Conservation (phyloP, 2,329 filamentous ascomycete genomes). For the Neophaeococcomyces aloes region DNA sequence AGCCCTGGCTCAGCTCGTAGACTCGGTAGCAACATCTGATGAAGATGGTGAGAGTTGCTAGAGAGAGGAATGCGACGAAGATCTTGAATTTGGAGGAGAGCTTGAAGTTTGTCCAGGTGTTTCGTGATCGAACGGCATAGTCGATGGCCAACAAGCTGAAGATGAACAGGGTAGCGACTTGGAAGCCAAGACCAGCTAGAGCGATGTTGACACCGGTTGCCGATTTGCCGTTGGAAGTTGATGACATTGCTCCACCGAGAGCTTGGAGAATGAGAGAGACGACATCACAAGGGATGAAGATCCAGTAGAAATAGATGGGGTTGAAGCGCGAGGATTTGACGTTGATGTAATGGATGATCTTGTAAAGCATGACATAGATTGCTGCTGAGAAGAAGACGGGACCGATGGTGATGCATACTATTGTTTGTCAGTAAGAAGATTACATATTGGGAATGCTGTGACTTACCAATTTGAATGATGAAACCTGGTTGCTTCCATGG, state of each 20-base stretch:
- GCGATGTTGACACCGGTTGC: conserved; percentile 30
- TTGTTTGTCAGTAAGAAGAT: neutral
- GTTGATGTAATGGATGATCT: conserved; percentile 32
- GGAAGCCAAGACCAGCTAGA: conserved; percentile 32
- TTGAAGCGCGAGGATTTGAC: conserved; percentile 32
- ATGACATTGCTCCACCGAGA: conserved; percentile 31
- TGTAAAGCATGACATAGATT: conserved; percentile 54
- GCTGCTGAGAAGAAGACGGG: conserved; percentile 51
- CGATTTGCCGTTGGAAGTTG: conserved; percentile 16
- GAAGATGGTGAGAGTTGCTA: conserved; percentile 54
- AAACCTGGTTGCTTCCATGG: conserved; percentile 51
- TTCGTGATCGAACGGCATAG: conserved; percentile 20
- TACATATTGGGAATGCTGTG: neutral
- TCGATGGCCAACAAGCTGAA: conserved; percentile 26
- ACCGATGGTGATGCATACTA: conserved; percentile 48
- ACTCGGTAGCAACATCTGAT: conserved; percentile 56
- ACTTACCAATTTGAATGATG: conserved; percentile 53
- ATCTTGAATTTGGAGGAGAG: conserved; percentile 37
- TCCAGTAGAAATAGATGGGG: conserved; percentile 27
- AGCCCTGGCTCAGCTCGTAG: conserved; percentile 48
- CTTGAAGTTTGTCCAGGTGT: conserved; percentile 14
- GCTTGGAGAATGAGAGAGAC: conserved; percentile 35
- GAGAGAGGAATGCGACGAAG: conserved; percentile 45
- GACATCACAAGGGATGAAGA: conserved; percentile 34
- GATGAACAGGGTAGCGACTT: conserved; percentile 30